Conservation (phyloP, 202 grass and related monocot species). For the Cymbopogon flexuosus region DNA sequence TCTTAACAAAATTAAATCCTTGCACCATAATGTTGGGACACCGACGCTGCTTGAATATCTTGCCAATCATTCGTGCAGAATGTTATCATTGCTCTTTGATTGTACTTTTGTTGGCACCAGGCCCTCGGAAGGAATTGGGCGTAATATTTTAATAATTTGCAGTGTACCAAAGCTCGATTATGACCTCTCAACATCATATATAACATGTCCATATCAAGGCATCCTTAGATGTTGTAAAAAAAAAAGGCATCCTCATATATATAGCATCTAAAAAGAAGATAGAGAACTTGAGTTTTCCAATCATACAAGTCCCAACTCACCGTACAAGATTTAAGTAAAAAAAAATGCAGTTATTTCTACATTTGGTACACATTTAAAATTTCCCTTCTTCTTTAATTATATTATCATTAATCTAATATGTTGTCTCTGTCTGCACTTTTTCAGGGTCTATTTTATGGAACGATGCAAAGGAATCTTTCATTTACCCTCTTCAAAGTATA, state of each 20-base stretch:
- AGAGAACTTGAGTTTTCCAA: not conserved
- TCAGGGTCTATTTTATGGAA: no score
- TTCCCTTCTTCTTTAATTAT: no score
- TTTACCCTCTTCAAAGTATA: no score
- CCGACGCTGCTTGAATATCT: not conserved
- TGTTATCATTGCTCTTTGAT: slow-evolving; percentile 1
- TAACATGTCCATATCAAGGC: not conserved
- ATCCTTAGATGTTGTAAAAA: not conserved
- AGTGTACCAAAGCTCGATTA: slow-evolving; percentile 11
- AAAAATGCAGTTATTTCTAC: not conserved
- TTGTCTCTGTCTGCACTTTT: no score
- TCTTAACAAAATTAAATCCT: not conserved
- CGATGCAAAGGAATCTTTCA: no score
- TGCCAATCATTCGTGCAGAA: not conserved
- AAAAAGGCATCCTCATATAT: no score
- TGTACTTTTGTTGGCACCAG: not conserved
- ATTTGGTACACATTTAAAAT: not conserved
- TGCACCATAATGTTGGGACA: not conserved
- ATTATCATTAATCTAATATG: no score
- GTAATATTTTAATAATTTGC: not conserved
- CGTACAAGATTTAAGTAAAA: no score
- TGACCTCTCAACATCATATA: not conserved
- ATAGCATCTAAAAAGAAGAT: not conserved
- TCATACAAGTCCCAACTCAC: not conserved
- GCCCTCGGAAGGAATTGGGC: not conserved